These are phyloP conservation scores for Alopecurus myosuroides DNA, from an alignment of 176 grass and related monocot genomes.

Conservation along the genomic window DNA sequence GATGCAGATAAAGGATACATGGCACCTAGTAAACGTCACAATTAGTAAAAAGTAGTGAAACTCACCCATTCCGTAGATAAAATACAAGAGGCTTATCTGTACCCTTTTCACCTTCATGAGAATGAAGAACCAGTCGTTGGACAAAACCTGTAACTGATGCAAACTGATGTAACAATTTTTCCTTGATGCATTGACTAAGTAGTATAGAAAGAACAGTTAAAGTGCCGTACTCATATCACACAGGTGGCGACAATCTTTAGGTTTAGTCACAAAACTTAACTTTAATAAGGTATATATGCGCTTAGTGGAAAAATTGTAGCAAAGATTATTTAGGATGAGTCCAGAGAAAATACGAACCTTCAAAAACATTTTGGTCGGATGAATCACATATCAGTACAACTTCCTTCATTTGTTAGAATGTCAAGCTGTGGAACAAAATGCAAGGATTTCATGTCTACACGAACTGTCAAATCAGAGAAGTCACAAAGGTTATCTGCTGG, in stretches of 20 bases:
- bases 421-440: slow-evolving; percentile 43
- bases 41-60: too few species aligned
- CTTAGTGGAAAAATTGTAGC: too few species aligned
- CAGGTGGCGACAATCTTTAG: not conserved
- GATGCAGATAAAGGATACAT: too few species aligned
- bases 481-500: not conserved
- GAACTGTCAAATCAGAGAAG: not conserved
- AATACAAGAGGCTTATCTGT: too few species aligned
- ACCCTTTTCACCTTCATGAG: too few species aligned
- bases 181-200: not conserved
- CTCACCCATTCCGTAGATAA: too few species aligned
- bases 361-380: slow-evolving; percentile 73
- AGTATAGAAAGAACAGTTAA: not conserved
- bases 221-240: not conserved
- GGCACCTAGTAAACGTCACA: too few species aligned
- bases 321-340: slow-evolving; percentile 2
- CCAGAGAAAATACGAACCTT: slow-evolving; percentile 49
- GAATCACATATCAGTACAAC: slow-evolving; percentile 87
- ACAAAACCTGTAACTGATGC: not conserved
- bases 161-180: too few species aligned
- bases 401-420: slow-evolving; percentile 74
- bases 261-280: not conserved
- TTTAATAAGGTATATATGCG: not conserved
- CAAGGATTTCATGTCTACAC: slow-evolving; percentile 9
- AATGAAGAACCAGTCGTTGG: too few species aligned